Evolutionary conservation across 306 rosid species (phyloP).

Genomic region (Acmispon strigosus): DNA sequence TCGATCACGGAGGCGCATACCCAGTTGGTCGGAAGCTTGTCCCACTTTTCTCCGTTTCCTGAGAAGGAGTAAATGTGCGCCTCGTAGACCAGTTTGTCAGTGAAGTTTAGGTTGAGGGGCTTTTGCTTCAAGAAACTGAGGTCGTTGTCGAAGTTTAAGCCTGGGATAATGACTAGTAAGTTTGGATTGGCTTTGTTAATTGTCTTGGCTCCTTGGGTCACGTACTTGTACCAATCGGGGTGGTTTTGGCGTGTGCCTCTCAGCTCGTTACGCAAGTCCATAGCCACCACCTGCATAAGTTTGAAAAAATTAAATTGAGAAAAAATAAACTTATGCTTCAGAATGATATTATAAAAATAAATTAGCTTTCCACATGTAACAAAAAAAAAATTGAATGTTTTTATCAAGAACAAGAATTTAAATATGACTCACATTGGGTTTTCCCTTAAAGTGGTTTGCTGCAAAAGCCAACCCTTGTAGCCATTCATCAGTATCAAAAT

Average conservation of each 20-base stretch:
- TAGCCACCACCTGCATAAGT: conserved; percentile 33
- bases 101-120: conserved; percentile 12
- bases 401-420: no score
- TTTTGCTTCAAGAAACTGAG: conserved; percentile 25
- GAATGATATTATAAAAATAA: no score
- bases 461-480: conserved; percentile 22
- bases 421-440: conserved; percentile 2
- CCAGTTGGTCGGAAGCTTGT: conserved; percentile 23
- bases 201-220: conserved; percentile 25
- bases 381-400: not conserved
- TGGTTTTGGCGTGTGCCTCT: conserved; percentile 30
- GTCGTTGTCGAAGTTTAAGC: conserved; percentile 34
- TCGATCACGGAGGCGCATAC: conserved; percentile 18
- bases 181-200: conserved; percentile 26
- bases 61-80: conserved; percentile 33
- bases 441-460: conserved; percentile 12
- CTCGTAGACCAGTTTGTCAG: conserved; percentile 36
- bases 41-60: conserved; percentile 11
- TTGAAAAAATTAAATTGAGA: no score
- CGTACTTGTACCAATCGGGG: conserved; percentile 31
- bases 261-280: conserved; percentile 44
- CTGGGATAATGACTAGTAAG: conserved; percentile 26
- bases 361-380: not conserved
- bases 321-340: no score
- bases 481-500: conserved; percentile 29